These are phyloP conservation scores for Candida sanyaensis DNA, from an alignment of 1,139 yeast species.

Conservation along the genomic window DNA sequence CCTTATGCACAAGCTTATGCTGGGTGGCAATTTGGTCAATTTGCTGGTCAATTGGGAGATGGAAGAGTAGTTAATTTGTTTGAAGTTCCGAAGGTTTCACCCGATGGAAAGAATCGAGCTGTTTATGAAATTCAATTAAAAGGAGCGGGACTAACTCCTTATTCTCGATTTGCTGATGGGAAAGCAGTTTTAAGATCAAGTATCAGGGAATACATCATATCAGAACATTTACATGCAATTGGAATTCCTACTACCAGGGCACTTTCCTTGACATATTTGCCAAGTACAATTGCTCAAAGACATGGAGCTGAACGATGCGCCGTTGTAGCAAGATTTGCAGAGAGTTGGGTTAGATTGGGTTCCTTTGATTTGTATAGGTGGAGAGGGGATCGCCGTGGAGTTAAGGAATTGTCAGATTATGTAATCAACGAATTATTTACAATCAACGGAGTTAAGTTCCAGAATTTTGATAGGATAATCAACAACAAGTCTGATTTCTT, in stretches of 20 bases:
- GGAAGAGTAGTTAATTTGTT: conserved; percentile 87
- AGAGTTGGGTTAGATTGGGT: conserved; percentile 85
- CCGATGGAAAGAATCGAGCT: conserved; percentile 22
- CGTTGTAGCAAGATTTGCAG: conserved; percentile 80
- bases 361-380: conserved; percentile 83
- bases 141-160: conserved; percentile 93
- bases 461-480: conserved; percentile 26
- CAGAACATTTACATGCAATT: conserved; percentile 78
- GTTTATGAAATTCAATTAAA: conserved; percentile 76
- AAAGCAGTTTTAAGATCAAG: conserved; percentile 89
- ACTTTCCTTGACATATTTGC: conserved; percentile 67
- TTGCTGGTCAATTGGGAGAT: conserved; percentile 97
- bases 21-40: conserved; percentile 94
- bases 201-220: conserved; percentile 81
- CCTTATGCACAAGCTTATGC: conserved; percentile 94
- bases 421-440: conserved; percentile 67
- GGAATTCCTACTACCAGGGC: conserved; percentile 91
- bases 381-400: conserved; percentile 68
- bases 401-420: conserved; percentile 67
- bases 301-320: conserved; percentile 80
- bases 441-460: conserved; percentile 33
- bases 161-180: conserved; percentile 94
- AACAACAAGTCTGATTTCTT: conserved; percentile 23
- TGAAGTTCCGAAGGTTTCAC: conserved; percentile 52
- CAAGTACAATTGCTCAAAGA: conserved; percentile 76